phyloP scores from a whole-genome alignment of 345 rosid species.

The Citrus hindsii region DNA sequence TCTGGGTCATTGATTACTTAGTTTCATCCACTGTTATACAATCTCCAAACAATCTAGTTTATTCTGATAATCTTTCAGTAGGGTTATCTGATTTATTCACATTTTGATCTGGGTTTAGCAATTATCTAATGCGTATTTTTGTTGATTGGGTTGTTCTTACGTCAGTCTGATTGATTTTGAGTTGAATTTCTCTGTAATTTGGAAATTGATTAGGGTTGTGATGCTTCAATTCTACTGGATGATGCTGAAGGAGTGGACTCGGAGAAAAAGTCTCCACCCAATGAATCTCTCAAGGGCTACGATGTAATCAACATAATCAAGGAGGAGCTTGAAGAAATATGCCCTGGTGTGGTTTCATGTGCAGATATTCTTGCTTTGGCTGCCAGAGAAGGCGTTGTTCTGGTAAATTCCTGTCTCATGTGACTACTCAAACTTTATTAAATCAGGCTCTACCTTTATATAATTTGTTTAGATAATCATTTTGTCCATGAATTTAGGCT shows the following conservation, averaged over 20 bases:
- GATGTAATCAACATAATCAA: constrained; percentile 61
- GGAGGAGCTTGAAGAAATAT: constrained; percentile 51
- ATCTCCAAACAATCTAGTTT: not conserved
- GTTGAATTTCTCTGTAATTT: not conserved
- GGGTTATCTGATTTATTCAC: not conserved
- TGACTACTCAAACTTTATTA: not conserved
- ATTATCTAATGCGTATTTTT: not conserved
- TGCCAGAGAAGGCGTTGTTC: constrained; percentile 59
- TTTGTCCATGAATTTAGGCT: constrained; percentile 31
- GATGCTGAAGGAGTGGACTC: constrained; percentile 31
- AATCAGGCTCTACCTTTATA: not conserved
- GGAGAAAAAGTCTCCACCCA: constrained; percentile 68
- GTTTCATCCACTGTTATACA: not conserved
- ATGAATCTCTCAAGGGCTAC: constrained; percentile 51
- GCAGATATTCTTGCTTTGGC: constrained; percentile 66
- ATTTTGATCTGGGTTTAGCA: not conserved
- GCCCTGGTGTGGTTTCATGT: constrained; percentile 74
- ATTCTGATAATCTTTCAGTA: not conserved
- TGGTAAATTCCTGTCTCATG: constrained; percentile 25
- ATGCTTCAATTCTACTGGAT: constrained; percentile 64
- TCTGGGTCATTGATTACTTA: not conserved
- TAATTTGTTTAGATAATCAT: not conserved
- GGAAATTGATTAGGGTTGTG: constrained; percentile 50
- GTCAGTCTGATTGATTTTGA: not conserved
- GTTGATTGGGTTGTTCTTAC: not conserved